Evolutionary conservation across 805 yeast genomes (phyloP).

Genomic region (Wickerhamiella kurtzmanii): DNA sequence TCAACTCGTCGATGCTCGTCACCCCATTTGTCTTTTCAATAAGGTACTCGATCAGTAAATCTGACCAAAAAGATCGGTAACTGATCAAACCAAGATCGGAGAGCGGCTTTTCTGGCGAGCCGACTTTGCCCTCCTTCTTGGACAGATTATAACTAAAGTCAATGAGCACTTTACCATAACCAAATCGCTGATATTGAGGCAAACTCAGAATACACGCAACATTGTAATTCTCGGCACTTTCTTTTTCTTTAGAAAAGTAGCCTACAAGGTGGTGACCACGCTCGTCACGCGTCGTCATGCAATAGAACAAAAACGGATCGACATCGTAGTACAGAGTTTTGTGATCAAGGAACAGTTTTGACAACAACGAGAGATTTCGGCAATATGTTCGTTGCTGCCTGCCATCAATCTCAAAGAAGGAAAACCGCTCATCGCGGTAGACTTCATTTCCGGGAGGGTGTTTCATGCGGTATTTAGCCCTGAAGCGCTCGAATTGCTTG

Average conservation of each 20-base stretch:
- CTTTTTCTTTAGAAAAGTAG: constrained; percentile 92
- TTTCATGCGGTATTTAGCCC: constrained; percentile 72
- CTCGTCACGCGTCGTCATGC: constrained; percentile 85
- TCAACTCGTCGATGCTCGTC: constrained; percentile 80
- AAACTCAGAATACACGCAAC: constrained; percentile 93
- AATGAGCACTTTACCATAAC: constrained; percentile 81
- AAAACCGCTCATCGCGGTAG: constrained; percentile 80
- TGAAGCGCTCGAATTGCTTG: constrained; percentile 84
- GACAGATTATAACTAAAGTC: constrained; percentile 89
- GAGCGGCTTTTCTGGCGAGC: constrained; percentile 95
- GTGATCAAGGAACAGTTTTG: constrained; percentile 85
- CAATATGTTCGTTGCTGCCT: constrained; percentile 95
- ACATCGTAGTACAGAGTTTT: constrained; percentile 95
- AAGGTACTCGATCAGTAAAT: constrained; percentile 60
- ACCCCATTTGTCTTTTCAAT: constrained; percentile 46
- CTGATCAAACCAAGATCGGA: constrained; percentile 88
- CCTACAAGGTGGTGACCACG: constrained; percentile 94
- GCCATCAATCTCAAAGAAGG: constrained; percentile 96
- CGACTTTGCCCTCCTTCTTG: constrained; percentile 75
- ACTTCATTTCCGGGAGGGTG: constrained; percentile 99
- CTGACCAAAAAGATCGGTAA: constrained; percentile 95
- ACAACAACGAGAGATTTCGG: constrained; percentile 79
- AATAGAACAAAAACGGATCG: constrained; percentile 90
- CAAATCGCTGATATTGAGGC: constrained; percentile 93
- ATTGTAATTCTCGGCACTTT: constrained; percentile 85